Conservation (phyloP, 768 basidiomycete genomes). For the Asterophora parasitica region DNA sequence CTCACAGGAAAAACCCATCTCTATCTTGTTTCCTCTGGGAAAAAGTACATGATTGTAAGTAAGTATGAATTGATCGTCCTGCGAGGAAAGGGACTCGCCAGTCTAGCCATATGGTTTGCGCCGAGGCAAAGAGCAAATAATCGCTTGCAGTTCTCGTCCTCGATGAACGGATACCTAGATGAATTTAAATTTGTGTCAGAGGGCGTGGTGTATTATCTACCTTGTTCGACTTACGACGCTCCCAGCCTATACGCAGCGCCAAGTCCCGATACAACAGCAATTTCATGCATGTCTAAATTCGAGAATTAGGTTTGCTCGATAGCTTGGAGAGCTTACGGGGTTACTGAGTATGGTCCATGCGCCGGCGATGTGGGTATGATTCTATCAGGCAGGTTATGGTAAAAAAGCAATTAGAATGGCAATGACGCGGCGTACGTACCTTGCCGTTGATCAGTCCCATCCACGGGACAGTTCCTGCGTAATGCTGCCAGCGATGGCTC, state of each 20-base stretch:
- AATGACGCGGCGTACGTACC: conserved; percentile 7
- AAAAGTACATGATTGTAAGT: not conserved
- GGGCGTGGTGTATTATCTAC: not conserved
- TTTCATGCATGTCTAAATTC: conserved; percentile 32
- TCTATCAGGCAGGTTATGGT: conserved; percentile 7
- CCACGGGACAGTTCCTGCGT: conserved; percentile 32
- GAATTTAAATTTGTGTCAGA: not conserved
- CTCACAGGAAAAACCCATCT: conserved; percentile 12
- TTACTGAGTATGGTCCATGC: conserved; percentile 34
- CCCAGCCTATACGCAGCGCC: conserved; percentile 34
- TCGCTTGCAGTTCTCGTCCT: conserved; percentile 26
- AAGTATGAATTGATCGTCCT: no score
- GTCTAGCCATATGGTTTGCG: conserved; percentile 21
- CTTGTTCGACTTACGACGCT: conserved; percentile 23
- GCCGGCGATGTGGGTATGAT: conserved; percentile 32
- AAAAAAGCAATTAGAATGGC: not conserved
- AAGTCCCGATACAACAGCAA: conserved; percentile 34
- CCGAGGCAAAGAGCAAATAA: conserved; percentile 25
- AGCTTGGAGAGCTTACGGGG: not conserved
- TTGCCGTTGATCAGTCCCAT: conserved; percentile 34
- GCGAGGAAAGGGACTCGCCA: conserved; percentile 6
- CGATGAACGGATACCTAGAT: conserved; percentile 27
- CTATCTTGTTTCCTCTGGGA: conserved; percentile 18
- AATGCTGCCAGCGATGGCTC: conserved; percentile 46
- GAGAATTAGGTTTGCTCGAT: not conserved